Base-by-base conservation (phyloP, 2,329 filamentous ascomycete genomes). In the Fusarium pininemorale region DNA sequence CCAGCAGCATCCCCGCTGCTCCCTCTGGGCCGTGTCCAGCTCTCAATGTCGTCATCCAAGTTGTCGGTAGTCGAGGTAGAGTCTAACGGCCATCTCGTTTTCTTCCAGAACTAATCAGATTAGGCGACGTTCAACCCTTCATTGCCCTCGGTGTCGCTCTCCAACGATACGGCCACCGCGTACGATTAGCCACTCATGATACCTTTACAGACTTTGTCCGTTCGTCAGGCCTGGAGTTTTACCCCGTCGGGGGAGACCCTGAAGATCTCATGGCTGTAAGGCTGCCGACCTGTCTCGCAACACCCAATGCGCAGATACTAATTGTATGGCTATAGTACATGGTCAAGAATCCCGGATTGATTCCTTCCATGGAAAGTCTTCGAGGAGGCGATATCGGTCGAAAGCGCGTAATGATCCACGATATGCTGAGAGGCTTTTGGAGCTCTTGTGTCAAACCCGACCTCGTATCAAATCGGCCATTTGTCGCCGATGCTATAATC, bases 401-500 rank as follows among this genome's bases (percentile, higher is more conserved):
- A 10, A 63, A 63, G 6, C 63, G 59, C 5, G n/a, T 22, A 2
- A 63, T 63, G 63, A 63, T 66, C 4, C 30, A 24, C 1, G 47
- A 63, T 11, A 66, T 66, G 47, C n/a, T 66, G 1, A 18, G 24
- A 4, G 47, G 35, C 11, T 63, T 41, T 7, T 66, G 58, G 58
- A 45, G 15, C 18, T 53, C 58, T 32, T 66, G 63, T 5, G 39
- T 65, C 12, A 35, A 54, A 2, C 57, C 63, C 0, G 63, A 65
- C 4, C 47, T 8, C 1, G 28, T 54, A 7, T 53, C 47, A 2
- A 45, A 24, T 8, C 30, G 35, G 5, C 87, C 89, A 0, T 93
- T 93, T 72, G 84, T 93, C 13, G 91, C 91, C 0, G 91, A 96
- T 79, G 92, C 90, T 22, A 95, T 96, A 72, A 96, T 96, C 63